Percentiles rank a stretch among this genome's conserved stretches.
Evolutionary conservation across 2,329 filamentous ascomycete genomes (phyloP).

Genomic region (Biscogniauxia marginata): DNA sequence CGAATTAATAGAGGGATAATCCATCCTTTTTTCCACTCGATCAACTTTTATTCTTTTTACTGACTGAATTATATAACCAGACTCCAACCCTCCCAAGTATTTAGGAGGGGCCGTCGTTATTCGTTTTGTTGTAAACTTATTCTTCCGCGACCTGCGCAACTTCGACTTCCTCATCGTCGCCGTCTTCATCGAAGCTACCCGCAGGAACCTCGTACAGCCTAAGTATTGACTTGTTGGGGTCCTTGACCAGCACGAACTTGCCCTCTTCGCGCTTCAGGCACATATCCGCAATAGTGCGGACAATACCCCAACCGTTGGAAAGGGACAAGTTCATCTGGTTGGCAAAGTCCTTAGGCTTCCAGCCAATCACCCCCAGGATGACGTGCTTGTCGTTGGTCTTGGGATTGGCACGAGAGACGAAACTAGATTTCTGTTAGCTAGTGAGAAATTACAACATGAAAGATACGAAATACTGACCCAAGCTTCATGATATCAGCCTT

Average conservation of each 20-base stretch:
- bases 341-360: constrained; percentile 97
- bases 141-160: constrained; percentile 43
- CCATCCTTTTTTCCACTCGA: no score
- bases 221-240: constrained; percentile 95
- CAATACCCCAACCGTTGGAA: constrained; percentile 98
- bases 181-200: constrained; percentile 87
- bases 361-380: constrained; percentile 90
- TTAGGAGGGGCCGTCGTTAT: no score
- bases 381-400: constrained; percentile 92
- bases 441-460: not conserved
- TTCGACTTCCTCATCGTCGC: constrained; percentile 64
- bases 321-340: constrained; percentile 97
- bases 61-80: no score
- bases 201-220: constrained; percentile 88
- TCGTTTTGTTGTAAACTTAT: no score
- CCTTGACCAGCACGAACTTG: constrained; percentile 81
- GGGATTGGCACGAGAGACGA: constrained; percentile 91
- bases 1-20: no score
- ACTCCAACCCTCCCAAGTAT: no score
- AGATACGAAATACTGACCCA: constrained; percentile 58
- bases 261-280: constrained; percentile 73
- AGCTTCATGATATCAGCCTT: constrained; percentile 99
- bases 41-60: no score
- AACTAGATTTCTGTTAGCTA: constrained; percentile 51
- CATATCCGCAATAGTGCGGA: constrained; percentile 97